phyloP scores from a whole-genome alignment of 306 rosid species.

The Spatholobus suberectus region DNA sequence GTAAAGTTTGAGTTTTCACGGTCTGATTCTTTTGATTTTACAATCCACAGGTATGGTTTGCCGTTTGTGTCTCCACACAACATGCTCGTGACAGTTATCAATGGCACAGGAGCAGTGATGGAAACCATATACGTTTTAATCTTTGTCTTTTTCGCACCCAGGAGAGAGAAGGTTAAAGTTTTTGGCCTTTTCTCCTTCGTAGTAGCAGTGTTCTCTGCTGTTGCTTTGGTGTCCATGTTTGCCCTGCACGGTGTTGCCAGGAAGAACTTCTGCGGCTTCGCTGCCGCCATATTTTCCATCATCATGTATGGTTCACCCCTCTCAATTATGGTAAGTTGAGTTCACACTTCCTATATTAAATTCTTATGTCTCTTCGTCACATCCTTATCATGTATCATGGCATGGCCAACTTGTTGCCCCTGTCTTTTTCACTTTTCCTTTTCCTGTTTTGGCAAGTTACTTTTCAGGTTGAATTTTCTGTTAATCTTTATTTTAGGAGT shows the following conservation, averaged over 20 bases:
- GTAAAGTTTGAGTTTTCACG: too few species aligned
- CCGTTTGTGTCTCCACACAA: conserved; percentile 86
- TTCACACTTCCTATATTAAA: background rate
- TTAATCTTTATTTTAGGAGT: background rate
- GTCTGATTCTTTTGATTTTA: background rate
- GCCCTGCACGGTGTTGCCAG: conserved; percentile 58
- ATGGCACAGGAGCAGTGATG: conserved; percentile 76
- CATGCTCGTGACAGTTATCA: conserved; percentile 67
- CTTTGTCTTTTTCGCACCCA: conserved; percentile 60
- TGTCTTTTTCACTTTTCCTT: background rate
- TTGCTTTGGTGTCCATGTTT: conserved; percentile 71
- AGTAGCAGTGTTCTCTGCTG: conserved; percentile 48
- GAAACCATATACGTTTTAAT: conserved; percentile 64
- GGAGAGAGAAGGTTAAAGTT: conserved; percentile 62
- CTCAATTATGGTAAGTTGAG: conserved; percentile 71
- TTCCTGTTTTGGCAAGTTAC: background rate
- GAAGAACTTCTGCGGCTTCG: conserved; percentile 75
- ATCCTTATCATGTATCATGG: background rate
- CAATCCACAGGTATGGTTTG: conserved; percentile 73
- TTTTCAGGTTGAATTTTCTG: background rate
- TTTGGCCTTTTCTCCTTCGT: conserved; percentile 58
- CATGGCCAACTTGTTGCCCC: background rate
- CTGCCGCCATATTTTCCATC: conserved; percentile 73
- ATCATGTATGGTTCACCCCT: conserved; percentile 91
- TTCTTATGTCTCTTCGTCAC: background rate